Evolutionary conservation across 208 protist genomes (phyloP).

Genomic region (Crithidia mellificae): DNA sequence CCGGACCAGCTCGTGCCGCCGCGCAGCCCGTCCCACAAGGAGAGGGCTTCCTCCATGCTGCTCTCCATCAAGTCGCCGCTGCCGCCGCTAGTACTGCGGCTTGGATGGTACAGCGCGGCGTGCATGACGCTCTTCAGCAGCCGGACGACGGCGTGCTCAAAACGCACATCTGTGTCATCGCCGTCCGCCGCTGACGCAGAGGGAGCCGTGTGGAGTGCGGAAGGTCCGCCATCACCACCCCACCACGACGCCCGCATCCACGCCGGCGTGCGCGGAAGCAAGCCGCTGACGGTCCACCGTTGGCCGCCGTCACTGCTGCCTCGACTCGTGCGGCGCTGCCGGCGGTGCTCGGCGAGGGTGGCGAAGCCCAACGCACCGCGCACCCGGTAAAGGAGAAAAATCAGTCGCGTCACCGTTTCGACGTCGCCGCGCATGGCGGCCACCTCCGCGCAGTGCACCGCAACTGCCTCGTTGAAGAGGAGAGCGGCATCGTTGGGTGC

Average conservation of each 20-base stretch:
- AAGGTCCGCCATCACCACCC: too few species aligned
- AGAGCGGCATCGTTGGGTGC: too few species aligned
- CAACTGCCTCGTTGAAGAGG: slow-evolving; percentile 50
- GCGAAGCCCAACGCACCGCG: slow-evolving; percentile 38
- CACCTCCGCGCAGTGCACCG: slow-evolving; percentile 60
- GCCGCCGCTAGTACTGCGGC: too few species aligned
- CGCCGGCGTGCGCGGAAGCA: slow-evolving; percentile 3
- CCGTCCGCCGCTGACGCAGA: neutral
- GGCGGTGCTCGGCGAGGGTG: slow-evolving; percentile 28
- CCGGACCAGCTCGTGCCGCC: slow-evolving; percentile 41
- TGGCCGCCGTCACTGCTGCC: neutral
- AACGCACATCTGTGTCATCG: slow-evolving; percentile 24
- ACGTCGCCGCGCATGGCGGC: slow-evolving; percentile 55
- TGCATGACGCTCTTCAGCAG: slow-evolving; percentile 63
- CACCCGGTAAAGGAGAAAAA: slow-evolving; percentile 66
- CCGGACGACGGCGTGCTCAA: slow-evolving; percentile 47
- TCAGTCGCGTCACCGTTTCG: slow-evolving; percentile 66
- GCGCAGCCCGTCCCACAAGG: slow-evolving; percentile 42
- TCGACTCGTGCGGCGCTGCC: slow-evolving; percentile 11
- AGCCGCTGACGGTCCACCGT: slow-evolving; percentile 1
- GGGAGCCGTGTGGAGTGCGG: neutral
- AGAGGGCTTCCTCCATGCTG: slow-evolving; percentile 39
- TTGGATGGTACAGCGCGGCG: slow-evolving; percentile 36
- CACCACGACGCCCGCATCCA: slow-evolving; percentile 10
- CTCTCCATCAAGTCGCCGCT: slow-evolving; percentile 2